phyloP scores from a whole-genome alignment of 2,329 filamentous ascomycete species.

The Aureobasidium namibiae region DNA sequence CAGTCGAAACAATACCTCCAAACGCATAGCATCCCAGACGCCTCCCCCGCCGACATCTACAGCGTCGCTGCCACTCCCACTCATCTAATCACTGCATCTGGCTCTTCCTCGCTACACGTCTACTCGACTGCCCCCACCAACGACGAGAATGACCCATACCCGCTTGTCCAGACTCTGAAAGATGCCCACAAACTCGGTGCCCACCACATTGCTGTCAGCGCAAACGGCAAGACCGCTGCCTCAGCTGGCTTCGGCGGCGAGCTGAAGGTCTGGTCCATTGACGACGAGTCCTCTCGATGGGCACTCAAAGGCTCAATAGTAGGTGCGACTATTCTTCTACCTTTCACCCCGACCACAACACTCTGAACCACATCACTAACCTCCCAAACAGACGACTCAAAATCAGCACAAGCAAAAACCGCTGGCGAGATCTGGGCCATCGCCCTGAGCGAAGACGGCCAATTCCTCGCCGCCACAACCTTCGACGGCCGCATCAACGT shows the following conservation, averaged over 20 bases:
- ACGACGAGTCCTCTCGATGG: conserved; percentile 40
- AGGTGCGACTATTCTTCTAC: conserved; percentile 27
- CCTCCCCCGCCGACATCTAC: conserved; percentile 28
- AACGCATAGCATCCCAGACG: conserved; percentile 76
- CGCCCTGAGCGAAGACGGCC: conserved; percentile 74
- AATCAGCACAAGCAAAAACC: conserved; percentile 20
- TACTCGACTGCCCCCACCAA: conserved; percentile 47
- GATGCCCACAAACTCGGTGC: conserved; percentile 80
- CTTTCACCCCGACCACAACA: neutral
- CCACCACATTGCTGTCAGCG: conserved; percentile 73
- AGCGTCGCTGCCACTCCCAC: conserved; percentile 29
- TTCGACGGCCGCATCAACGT: conserved; percentile 84
- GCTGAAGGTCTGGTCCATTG: conserved; percentile 68
- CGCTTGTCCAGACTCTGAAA: conserved; percentile 69
- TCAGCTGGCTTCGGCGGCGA: conserved; percentile 87
- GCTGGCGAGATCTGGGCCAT: conserved; percentile 79
- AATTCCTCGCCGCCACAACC: conserved; percentile 77
- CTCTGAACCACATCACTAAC: neutral
- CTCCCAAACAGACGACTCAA: conserved; percentile 39
- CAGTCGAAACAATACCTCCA: conserved; percentile 99
- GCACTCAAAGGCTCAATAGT: conserved; percentile 41
- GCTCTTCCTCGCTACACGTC: conserved; percentile 71
- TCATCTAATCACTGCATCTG: conserved; percentile 70
- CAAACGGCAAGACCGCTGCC: conserved; percentile 62
- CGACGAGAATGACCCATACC: conserved; percentile 49